A percentile compares a stretch with the other conserved stretches of the same genome.
Conservation (phyloP, 345 rosid genomes). For the Gossypium arboreum region DNA sequence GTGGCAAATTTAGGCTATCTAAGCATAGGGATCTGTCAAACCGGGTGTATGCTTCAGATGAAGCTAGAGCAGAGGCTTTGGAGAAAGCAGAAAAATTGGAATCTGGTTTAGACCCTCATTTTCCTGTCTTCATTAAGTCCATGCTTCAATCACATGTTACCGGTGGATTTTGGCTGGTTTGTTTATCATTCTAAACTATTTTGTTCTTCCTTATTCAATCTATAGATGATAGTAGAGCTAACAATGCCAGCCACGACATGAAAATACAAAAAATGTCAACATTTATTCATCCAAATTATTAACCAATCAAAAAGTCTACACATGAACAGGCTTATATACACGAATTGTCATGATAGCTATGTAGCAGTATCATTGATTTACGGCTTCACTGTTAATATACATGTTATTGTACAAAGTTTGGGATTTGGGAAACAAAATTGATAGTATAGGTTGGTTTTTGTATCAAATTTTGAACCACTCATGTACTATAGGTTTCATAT, state of each 20-base stretch:
- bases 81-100: conserved; percentile 63
- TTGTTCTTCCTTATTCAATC: background rate
- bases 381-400: no score
- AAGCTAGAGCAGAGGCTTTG: conserved; percentile 47
- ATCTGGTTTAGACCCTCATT: conserved; percentile 36
- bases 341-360: no score
- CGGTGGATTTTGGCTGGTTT: conserved; percentile 94
- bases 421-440: no score
- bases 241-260: background rate
- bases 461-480: background rate
- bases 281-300: background rate
- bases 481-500: background rate
- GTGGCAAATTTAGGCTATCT: conserved; percentile 22
- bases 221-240: background rate
- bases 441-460: no score
- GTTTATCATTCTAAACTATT: background rate
- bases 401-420: no score
- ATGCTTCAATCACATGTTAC: conserved; percentile 88
- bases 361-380: no score
- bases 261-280: background rate
- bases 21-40: conserved; percentile 44
- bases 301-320: no score
- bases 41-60: conserved; percentile 56
- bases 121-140: conserved; percentile 57
- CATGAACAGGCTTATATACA: no score